Conservation (phyloP, 257 asterid genomes). For the Penstemon newberryi region DNA sequence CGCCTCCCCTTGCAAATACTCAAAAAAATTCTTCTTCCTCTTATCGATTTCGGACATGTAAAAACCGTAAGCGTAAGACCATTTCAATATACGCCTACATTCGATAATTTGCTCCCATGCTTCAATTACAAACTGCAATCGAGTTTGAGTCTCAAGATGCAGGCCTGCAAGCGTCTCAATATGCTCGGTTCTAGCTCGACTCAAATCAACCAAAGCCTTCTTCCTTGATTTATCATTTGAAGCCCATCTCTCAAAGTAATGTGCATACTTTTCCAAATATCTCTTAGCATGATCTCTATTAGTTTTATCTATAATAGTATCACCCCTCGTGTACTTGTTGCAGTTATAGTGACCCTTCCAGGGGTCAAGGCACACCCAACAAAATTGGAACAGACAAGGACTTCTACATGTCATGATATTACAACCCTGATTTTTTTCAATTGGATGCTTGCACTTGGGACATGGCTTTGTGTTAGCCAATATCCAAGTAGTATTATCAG, state of each 20-base stretch:
- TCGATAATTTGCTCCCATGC: constrained; percentile 59
- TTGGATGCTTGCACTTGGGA: constrained; percentile 37
- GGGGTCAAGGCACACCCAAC: constrained; percentile 36
- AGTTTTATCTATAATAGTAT: neutral
- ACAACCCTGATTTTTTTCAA: constrained; percentile 43
- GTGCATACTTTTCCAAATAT: constrained; percentile 22
- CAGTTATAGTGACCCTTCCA: neutral
- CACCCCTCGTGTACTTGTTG: neutral
- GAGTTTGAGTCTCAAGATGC: neutral
- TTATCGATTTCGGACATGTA: constrained; percentile 20
- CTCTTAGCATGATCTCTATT: neutral
- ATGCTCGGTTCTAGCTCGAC: neutral
- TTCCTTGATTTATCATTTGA: constrained; percentile 24
- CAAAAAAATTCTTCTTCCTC: constrained; percentile 29
- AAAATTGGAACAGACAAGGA: constrained; percentile 36
- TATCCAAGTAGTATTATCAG: constrained; percentile 30
- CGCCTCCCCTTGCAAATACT: constrained; percentile 44
- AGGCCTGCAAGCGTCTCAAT: neutral
- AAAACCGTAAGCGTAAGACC: constrained; percentile 50
- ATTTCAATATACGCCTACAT: constrained; percentile 50
- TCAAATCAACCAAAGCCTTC: constrained; percentile 29
- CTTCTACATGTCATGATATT: constrained; percentile 36
- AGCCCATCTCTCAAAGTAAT: constrained; percentile 44
- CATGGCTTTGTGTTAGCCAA: constrained; percentile 43
- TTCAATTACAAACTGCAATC: constrained; percentile 21